These are phyloP conservation scores for Ananas comosus DNA, from an alignment of 176 grass and related monocot genomes.

Conservation along the genomic window DNA sequence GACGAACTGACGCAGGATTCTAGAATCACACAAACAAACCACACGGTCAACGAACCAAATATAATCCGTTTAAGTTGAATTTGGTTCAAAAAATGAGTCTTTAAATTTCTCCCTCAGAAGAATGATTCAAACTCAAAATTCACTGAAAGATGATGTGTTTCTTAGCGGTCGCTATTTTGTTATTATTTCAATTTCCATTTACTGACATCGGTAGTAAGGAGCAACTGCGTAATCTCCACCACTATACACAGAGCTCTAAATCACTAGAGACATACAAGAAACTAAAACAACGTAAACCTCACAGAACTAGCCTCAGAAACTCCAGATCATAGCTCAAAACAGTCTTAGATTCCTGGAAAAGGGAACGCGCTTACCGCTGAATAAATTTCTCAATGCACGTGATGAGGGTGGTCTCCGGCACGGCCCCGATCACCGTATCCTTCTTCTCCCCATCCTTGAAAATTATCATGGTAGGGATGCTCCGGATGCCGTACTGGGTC, in stretches of 20 bases:
- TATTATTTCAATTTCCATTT: background rate
- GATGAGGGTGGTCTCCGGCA: slow-evolving; percentile 56
- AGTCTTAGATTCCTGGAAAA: background rate
- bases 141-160: too few relatives aligned
- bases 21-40: too few relatives aligned
- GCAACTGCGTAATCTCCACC: background rate
- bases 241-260: slow-evolving; percentile 7
- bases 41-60: too few relatives aligned
- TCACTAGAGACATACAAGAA: background rate
- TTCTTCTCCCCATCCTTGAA: slow-evolving; percentile 83
- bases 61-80: too few relatives aligned
- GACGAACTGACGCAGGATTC: too few relatives aligned
- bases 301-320: background rate
- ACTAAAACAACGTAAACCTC: background rate
- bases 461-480: slow-evolving; percentile 78
- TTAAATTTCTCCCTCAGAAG: too few relatives aligned
- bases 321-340: background rate
- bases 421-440: slow-evolving; percentile 65
- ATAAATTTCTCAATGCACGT: slow-evolving; percentile 49
- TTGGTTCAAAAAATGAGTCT: too few relatives aligned
- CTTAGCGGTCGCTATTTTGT: too few relatives aligned
- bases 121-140: too few relatives aligned
- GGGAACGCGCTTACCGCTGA: slow-evolving; percentile 15
- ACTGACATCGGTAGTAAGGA: background rate
- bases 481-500: slow-evolving; percentile 54